A percentile compares a stretch with the other conserved stretches of the same genome.
phyloP scores from a whole-genome alignment of 306 rosid species.

The Astragalus membranaceus region DNA sequence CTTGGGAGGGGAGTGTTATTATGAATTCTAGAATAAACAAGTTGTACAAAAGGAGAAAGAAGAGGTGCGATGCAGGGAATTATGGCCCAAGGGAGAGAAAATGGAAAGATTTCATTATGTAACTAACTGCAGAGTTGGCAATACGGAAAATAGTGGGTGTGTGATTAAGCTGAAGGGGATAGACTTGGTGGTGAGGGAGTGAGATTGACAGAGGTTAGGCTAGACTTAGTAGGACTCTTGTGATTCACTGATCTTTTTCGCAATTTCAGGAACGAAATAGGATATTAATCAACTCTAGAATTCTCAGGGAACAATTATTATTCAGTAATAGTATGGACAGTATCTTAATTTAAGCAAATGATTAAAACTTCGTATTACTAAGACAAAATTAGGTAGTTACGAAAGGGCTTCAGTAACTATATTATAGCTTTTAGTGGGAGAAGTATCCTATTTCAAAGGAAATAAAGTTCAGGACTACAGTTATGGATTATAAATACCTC shows the following conservation, averaged over 20 bases:
- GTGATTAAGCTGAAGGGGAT: neutral
- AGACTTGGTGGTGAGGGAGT: neutral
- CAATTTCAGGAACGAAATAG: too few species aligned
- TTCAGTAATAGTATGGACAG: neutral
- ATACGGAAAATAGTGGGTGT: neutral
- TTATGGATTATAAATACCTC: slow-evolving; percentile 48
- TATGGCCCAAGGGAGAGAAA: neutral
- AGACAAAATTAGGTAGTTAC: neutral
- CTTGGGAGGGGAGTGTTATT: neutral
- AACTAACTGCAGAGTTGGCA: neutral
- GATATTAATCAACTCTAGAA: neutral
- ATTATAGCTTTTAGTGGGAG: slow-evolving; percentile 1
- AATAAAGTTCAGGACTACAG: neutral
- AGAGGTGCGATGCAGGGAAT: neutral
- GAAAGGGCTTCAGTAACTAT: neutral
- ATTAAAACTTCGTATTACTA: neutral
- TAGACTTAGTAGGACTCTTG: neutral
- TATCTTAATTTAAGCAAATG: neutral
- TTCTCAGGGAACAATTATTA: neutral
- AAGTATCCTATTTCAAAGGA: neutral
- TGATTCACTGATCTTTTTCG: too few species aligned
- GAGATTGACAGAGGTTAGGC: neutral
- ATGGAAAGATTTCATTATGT: neutral
- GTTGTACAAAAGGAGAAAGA: neutral
- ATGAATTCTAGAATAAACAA: neutral